Base-by-base conservation (phyloP, 2,329 filamentous ascomycete genomes). In the Beauveria pseudobassiana region DNA sequence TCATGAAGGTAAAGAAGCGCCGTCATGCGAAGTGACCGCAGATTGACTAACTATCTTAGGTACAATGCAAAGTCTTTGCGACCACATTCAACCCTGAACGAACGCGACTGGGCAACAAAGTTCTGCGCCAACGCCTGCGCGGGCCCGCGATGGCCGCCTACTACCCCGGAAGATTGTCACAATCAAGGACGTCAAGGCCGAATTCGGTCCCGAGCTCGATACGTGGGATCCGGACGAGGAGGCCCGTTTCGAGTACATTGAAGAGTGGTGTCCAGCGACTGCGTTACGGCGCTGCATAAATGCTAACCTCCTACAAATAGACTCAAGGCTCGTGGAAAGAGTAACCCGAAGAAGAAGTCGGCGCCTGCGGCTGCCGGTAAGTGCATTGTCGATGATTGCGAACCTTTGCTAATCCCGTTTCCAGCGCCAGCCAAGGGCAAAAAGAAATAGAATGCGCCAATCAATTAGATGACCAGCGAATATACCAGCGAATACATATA, bases 51-150 rank as follows among this genome's bases (percentile, higher is more conserved):
- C 5, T 22, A 12, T 38, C 1, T 48, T 69, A 97, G 93, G 84
- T 85, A 71, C 92, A 93, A 88, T 96, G 91, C 82, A 86, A 87
- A 74, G 85, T 98, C 78, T 99, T 98, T 81, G 88, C 87, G 70
- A 90, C 89, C 56, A 93, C 88, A 59, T 98, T 87, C 81, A 99
- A 99, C 77, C 95, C 95, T 28, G 82, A 91, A 61, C 80, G 87
- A 67, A 75, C 89, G 64, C 90, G 95, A 64, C 85, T 91, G 68
- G 95, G 95, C 71, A 97, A 95, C 79, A 96, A 95, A 76, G 82
- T 99, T 73, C 82, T 99, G 63, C 90, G 93, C 71, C 90, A 97
- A 75, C 87, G 93, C 71, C 80, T 98, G 65, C 86, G 84, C 71
- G 95, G 95, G n/a, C 90, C 92, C 34, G 78, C 89, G 0, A 77